Evolutionary conservation across 2,329 filamentous ascomycete species (phyloP), one percentile per base, ranked within the genome.

Genomic region (Arthrobotrys pseudoclavata): DNA sequence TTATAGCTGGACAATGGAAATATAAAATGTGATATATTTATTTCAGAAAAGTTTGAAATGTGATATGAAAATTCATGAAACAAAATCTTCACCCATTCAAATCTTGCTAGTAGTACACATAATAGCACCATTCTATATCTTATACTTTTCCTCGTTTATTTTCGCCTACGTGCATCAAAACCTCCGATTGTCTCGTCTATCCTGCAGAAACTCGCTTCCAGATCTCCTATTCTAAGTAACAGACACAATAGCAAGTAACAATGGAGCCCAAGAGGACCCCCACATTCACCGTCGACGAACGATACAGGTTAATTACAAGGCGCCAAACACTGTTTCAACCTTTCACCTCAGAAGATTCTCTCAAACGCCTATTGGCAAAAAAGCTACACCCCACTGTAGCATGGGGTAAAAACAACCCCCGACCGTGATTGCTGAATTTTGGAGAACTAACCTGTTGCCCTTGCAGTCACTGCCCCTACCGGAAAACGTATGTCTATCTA

Each of bases 381-480:
- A 70, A 66, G 3, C 29, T 37, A 20, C 37, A 70, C n/a, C 66
- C 72, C 29, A 70, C 55, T 10, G 60, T 76, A 42, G 66, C 64
- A 60, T 76, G 72, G 72, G 72, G 72, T 76, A 76, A 29, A 31
- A 6, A 10, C 7, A 6, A 31, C 45, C 26, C 29, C 22, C 45
- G n/a, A 53, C 48, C 18, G 26, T 4, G 2, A 18, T 57, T 9
- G 3, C 15, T 15, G 15, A 10, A 13, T 37, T 34, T 57, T 34
- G 15, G n/a, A 45, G 50, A n/a, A 40, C 66, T 70, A 45, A 61
- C 26, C 18, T 13, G 53, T 18, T 20, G 18, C 13, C 1, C 26
- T n/a, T 29, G 31, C n/a, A 76, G 72, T 70, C 4, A 71, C 67
- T 15, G 74, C 74, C 13, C 74, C 74, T 12, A 77, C 74, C n/a